Evolutionary conservation across 83 land plant species (phyloP), one percentile per base, ranked within the genome.

Genomic region (Diphasiastrum complanatum): DNA sequence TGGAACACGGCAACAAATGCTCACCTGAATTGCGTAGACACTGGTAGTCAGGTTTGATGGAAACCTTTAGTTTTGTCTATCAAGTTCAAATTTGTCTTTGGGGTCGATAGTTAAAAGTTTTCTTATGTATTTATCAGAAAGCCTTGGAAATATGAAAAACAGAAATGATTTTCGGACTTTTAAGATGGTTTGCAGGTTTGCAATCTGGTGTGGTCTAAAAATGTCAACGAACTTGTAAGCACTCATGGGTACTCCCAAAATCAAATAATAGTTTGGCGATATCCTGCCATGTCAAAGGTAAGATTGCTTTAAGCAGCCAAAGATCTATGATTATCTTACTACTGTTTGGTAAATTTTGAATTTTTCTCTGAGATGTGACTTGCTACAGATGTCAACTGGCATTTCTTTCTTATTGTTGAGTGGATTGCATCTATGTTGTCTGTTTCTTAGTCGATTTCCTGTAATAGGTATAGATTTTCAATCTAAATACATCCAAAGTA

Each of bases 191-290:
- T 62, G 45, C 83, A 85, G 89, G 86, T 85, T 8, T 89, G 96
- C 71, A 89, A 89, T 59, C 76, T 89, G 49, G 83, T 76, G 3
- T 89, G 96, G 89, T 89, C 96, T 5, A 89, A 89, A 69, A 89
- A 89, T 77, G 96, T 89, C 45, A 89, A 89, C 67, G 93, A 89
- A 67, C 88, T 89, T 56, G 96, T 89, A 30, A 86, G 89, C 70
- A 89, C 89, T 1, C 96, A 89, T 60, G 96, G 96, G 4, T 89
- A 83, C 47, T 89, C 93, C 22, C 88, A 89, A 38, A 89, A 89
- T 51, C 93, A 89, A 73, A 89, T 89, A 31, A 83, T 89, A 23
- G 92, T 89, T 16, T 89, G 96, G 96, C 67, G 88, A 68, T 89
- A 89, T 72, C 96, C 92, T 24, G 61, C 87, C 35, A 85, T 89